Percentiles rank a stretch among this genome's conserved stretches.
Evolutionary conservation across 2,329 filamentous ascomycete genomes (phyloP).

Genomic region (Cyphellophora europaea): DNA sequence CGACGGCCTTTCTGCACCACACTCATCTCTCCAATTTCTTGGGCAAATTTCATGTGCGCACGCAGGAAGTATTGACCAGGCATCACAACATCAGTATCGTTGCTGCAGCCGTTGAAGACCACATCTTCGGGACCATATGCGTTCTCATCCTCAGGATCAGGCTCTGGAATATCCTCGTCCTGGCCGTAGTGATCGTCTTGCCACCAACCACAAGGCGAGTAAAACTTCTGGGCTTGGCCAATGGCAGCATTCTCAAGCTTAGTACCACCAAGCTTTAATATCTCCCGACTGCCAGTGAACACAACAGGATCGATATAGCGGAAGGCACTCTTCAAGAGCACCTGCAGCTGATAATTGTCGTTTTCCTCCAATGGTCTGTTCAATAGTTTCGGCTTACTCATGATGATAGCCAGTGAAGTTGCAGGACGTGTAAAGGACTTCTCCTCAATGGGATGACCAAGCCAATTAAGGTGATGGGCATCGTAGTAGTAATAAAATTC

Average conservation of each 20-base stretch:
- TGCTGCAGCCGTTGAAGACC: no score
- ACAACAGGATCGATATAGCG: constrained; percentile 9
- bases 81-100: no score
- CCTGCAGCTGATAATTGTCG: constrained; percentile 3
- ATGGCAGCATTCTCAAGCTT: constrained; percentile 9
- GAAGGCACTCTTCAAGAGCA: constrained; percentile 5
- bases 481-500: no score
- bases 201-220: constrained; percentile 6
- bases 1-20: no score
- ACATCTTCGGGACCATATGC: no score
- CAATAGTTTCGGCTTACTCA: constrained; percentile 5
- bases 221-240: constrained; percentile 7
- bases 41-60: no score
- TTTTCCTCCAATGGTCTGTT: constrained; percentile 5
- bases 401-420: constrained; percentile 10
- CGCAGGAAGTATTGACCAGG: no score
- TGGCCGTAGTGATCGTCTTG: constrained; percentile 2
- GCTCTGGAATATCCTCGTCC: no score
- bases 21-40: no score
- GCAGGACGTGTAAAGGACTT: constrained; percentile 10
- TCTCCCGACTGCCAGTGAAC: constrained; percentile 5
- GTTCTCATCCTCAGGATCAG: no score
- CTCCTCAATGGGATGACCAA: constrained; percentile 5
- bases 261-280: constrained; percentile 5
- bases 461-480: constrained; percentile 12